phyloP scores from a whole-genome alignment of 306 rosid genomes.

The Castanea mollissima region DNA sequence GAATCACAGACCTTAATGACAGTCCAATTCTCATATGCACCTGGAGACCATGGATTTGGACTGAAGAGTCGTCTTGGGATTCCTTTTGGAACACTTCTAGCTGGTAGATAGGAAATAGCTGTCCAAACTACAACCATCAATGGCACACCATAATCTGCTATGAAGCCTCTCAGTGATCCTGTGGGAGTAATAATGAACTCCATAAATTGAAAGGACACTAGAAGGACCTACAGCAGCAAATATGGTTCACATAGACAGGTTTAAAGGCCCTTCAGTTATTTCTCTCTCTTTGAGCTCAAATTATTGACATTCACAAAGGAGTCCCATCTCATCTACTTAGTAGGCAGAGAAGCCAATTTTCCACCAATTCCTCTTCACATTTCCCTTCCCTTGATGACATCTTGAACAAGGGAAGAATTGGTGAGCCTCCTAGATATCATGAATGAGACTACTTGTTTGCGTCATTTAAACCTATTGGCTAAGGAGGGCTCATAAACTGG shows the following conservation, averaged over 20 bases:
- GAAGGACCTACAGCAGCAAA: not conserved
- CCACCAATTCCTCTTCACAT: not conserved
- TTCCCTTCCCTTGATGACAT: not conserved
- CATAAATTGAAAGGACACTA: slow-evolving; percentile 4
- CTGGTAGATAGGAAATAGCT: slow-evolving; percentile 63
- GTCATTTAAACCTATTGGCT: too few species aligned
- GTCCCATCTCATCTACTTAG: not conserved
- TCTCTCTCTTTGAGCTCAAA: not conserved
- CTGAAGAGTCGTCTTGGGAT: slow-evolving; percentile 80
- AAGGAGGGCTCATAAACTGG: not conserved
- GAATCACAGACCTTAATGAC: slow-evolving; percentile 53
- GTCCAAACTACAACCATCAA: slow-evolving; percentile 77
- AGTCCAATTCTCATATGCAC: slow-evolving; percentile 76
- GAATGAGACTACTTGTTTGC: too few species aligned
- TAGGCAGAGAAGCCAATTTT: not conserved
- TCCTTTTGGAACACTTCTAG: slow-evolving; percentile 59
- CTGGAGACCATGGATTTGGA: slow-evolving; percentile 85
- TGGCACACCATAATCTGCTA: slow-evolving; percentile 86
- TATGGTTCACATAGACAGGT: not conserved
- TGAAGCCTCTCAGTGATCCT: slow-evolving; percentile 64
- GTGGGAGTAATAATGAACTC: slow-evolving; percentile 13
- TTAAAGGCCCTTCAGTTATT: not conserved
- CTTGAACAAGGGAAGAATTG: not conserved
- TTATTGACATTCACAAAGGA: not conserved
- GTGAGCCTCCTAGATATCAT: too few species aligned